Conservation (phyloP, 257 asterid species). For the Paulownia fortunei region DNA sequence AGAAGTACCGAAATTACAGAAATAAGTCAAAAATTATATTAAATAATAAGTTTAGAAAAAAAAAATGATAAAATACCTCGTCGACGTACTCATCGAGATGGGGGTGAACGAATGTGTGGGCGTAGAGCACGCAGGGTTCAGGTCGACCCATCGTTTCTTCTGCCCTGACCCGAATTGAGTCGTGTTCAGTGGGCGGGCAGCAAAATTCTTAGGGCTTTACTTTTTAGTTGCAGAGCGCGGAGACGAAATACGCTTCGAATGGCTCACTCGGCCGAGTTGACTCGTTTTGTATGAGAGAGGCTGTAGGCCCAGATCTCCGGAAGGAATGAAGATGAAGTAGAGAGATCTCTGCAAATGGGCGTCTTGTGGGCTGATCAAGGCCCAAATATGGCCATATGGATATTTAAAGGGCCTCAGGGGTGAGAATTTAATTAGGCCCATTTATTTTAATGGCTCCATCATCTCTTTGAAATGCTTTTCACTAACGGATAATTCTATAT, state of each 20-base stretch:
- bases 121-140: conserved; percentile 88
- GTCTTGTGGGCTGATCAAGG: no score
- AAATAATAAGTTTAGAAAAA: background rate
- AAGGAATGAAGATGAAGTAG: no score
- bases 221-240: conserved; percentile 10
- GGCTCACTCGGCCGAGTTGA: no score
- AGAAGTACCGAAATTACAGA: background rate
- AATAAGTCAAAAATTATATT: background rate
- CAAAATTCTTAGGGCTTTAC: conserved; percentile 22
- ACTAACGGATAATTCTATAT: no score
- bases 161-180: conserved; percentile 22
- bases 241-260: background rate
- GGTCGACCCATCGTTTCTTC: conserved; percentile 74
- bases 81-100: conserved; percentile 64
- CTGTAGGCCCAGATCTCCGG: no score
- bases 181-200: conserved; percentile 20
- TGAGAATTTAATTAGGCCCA: no score
- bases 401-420: no score
- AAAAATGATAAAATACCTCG: conserved; percentile 75
- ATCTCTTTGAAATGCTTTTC: no score
- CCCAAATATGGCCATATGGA: no score
- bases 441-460: no score
- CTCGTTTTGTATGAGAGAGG: no score
- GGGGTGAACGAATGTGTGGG: conserved; percentile 80
- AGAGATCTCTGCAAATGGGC: no score